A percentile compares a stretch with the other conserved stretches of the same genome.
phyloP scores from a whole-genome alignment of 208 protist species.

The Acanthamoeba castellanii region DNA sequence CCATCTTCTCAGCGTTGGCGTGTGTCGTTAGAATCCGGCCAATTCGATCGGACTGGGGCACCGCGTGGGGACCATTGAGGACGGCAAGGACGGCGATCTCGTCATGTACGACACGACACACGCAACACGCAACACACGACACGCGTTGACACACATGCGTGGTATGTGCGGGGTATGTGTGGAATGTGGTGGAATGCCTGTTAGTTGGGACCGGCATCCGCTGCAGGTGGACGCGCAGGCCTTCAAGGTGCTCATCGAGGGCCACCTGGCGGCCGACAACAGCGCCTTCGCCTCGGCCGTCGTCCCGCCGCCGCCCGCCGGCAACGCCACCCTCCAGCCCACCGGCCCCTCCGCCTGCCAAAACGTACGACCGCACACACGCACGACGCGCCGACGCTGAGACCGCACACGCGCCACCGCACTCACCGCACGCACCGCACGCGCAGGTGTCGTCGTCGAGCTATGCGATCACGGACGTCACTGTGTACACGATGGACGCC shows the following conservation, averaged over 20 bases:
- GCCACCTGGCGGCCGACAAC: constrained; percentile 33
- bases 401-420: not conserved
- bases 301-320: not conserved
- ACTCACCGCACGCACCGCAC: no score
- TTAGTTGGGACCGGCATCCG: constrained; percentile 74
- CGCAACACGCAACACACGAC: not conserved
- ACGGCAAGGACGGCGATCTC: constrained; percentile 78
- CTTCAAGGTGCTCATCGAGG: constrained; percentile 74
- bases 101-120: constrained; percentile 63
- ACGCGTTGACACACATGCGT: not conserved
- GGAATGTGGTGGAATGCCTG: no score
- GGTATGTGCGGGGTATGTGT: no score
- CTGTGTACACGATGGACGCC: constrained; percentile 72
- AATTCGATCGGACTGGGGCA: constrained; percentile 66
- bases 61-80: constrained; percentile 72
- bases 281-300: constrained; percentile 25
- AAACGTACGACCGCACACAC: not conserved
- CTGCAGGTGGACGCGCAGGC: constrained; percentile 61
- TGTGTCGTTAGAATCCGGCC: constrained; percentile 51
- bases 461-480: constrained; percentile 65
- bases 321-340: not conserved
- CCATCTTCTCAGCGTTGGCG: not conserved
- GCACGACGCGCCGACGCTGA: no score
- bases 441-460: not conserved
- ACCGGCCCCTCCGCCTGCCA: not conserved